These are phyloP conservation scores for Baorangia bicolor DNA, from an alignment of 768 basidiomycete genomes.

Conservation along the genomic window DNA sequence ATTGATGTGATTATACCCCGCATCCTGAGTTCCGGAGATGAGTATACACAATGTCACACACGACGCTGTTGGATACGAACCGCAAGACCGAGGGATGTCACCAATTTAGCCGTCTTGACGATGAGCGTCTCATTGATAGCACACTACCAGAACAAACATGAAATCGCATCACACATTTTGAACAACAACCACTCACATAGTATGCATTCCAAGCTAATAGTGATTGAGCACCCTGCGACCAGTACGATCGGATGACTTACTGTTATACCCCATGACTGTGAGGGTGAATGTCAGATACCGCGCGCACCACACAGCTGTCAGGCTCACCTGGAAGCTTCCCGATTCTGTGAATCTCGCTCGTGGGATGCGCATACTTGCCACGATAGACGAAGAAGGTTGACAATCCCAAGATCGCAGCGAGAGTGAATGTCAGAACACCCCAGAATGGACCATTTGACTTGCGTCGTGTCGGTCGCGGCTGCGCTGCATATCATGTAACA, in stretches of 20 bases:
- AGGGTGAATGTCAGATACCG: not conserved
- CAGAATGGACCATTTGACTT: constrained; percentile 6
- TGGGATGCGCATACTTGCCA: not conserved
- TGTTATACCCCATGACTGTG: constrained; percentile 63
- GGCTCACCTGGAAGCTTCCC: constrained; percentile 38
- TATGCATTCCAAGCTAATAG: constrained; percentile 67
- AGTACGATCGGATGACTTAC: constrained; percentile 34
- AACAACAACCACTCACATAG: constrained; percentile 40
- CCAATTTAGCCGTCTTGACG: constrained; percentile 46
- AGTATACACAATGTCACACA: not conserved
- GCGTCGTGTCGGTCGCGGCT: not conserved
- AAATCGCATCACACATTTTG: not conserved
- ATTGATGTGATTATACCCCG: constrained; percentile 58
- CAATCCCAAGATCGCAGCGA: constrained; percentile 23
- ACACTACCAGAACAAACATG: constrained; percentile 39
- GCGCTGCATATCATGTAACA: not conserved
- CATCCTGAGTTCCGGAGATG: constrained; percentile 38
- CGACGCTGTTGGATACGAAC: constrained; percentile 31
- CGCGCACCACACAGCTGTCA: not conserved
- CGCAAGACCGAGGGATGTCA: constrained; percentile 51
- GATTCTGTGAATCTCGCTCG: constrained; percentile 20
- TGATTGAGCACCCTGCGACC: constrained; percentile 3
- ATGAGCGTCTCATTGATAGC: constrained; percentile 55
- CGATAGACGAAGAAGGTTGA: constrained; percentile 14
- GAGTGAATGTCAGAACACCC: constrained; percentile 11